Percentiles rank a stretch among this genome's conserved stretches.
Conservation (phyloP, 2,329 filamentous ascomycete genomes). For the Dothistroma pini region DNA sequence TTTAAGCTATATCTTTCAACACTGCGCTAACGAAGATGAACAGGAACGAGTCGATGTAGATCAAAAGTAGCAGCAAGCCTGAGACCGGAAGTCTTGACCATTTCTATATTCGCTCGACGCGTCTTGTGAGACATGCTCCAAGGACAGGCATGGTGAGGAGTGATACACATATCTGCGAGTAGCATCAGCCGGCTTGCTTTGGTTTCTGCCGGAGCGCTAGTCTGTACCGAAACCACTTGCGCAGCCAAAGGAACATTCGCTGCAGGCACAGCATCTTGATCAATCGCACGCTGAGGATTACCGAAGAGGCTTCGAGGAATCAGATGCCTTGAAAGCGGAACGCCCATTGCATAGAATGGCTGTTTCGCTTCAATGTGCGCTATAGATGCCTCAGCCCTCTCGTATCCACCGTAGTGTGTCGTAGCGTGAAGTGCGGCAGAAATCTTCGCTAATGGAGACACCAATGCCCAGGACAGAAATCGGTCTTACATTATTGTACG, state of each 20-base stretch:
- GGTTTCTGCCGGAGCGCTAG: not conserved
- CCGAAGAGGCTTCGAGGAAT: not conserved
- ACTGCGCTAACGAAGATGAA: too few relatives aligned
- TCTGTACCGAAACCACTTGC: not conserved
- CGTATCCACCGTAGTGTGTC: not conserved
- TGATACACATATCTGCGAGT: too few relatives aligned
- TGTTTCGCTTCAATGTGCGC: not conserved
- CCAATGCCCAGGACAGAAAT: not conserved
- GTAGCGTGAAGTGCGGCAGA: not conserved
- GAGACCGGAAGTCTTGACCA: too few relatives aligned
- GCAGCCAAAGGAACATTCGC: not conserved
- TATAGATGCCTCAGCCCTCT: not conserved
- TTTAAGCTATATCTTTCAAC: too few relatives aligned
- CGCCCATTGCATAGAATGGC: not conserved
- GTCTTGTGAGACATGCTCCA: too few relatives aligned
- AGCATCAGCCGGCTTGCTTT: not conserved
- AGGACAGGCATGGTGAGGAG: too few relatives aligned
- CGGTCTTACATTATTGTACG: not conserved
- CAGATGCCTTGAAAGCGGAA: not conserved
- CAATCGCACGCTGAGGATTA: not conserved
- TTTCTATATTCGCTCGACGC: too few relatives aligned
- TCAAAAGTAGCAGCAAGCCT: too few relatives aligned
- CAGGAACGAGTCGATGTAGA: too few relatives aligned
- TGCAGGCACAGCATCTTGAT: not conserved
- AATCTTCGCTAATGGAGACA: not conserved